Base-by-base conservation (phyloP, 2,329 filamentous ascomycete species). In the Ophiostoma sp. region DNA sequence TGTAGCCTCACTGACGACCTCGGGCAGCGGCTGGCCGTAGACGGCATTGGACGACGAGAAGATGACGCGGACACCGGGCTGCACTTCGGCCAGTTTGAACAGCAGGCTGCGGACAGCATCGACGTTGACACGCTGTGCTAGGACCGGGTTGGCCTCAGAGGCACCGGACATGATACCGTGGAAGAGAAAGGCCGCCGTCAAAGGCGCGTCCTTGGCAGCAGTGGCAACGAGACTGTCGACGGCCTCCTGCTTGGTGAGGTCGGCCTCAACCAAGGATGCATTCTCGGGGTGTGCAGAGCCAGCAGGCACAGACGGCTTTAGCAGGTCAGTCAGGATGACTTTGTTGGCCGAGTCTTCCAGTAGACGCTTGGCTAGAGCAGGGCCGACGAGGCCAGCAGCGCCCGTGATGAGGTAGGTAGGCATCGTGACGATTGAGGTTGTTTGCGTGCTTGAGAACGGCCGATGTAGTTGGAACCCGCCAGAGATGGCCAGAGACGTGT, bases 161-260 rank as follows among this genome's bases (percentile, higher is more conserved):
- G 86, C 86, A 15, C 84, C 84, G 0, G 87, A 89, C 87, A 90
- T 89, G 80, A 89, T 88, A 72, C 87, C 87, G 77, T 90, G 87
- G 76, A 90, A 86, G 74, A 88, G 80, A 78, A 87, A 89, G 71
- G 85, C 81, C 66, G 84, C 83, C 71, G 83, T 80, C 3, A 87
- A 79, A 1, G 83, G 81, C 3, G 15, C 39, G 36, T 41, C 65
- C 36, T 27, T 31, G 35, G 79, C 78, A 23, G 82, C 80, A 4
- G 80, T 79, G 0, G 77, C 76, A 17, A 86, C 80, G 1, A 89
- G 81, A 17, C 72, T 54, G 57, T 74, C 62, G 11, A 81, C 72
- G 73, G 80, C 80, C 23, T 72, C 69, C 0, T 75, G 72, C 67
- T 78, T 76, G 69, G 78, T 77, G 71, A 83, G 79, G 75, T 89